Evolutionary conservation across 805 yeast genomes (phyloP), one percentile per base, ranked within the genome.

Genomic region (Maudiozyma saulgeensis): DNA sequence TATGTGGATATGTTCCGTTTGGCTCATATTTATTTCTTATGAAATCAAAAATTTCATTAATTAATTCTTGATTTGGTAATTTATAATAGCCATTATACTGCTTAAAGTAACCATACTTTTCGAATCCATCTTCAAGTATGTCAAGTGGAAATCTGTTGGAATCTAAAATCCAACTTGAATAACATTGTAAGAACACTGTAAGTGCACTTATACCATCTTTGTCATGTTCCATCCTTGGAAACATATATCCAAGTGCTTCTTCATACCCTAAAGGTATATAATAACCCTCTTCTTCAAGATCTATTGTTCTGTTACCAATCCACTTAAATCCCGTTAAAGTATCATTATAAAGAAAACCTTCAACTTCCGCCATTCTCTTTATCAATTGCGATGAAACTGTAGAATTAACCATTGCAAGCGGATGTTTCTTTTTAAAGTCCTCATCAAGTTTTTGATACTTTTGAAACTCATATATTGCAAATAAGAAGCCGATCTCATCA

Each of bases 161-260:
- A 3, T 45, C 18, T 3, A 41, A 6, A 4, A 62, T 53, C 83
- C 90, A 81, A 28, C 58, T 50, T 43, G 72, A 68, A 51, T 79
- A 79, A 66, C 89, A 74, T 64, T 86, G 95, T 34, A 87, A 66
- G 67, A 88, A 91, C 12, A 87, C 77, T 6, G 74, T 67, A 3
- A 88, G 77, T 0, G 98, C 96, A 25, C 87, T 71, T 13, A 93
- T 77, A 0, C 99, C 99, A 62, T 91, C 99, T 66, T 91, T 91
- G 64, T 91, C 99, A 64, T 86, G 88, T 41, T 55, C 64, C 41
- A 86, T 84, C 16, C 79, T 75, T 19, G 79, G 68, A 59, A 89
- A 87, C 97, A 91, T 87, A 69, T 80, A 91, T 1, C 99, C 99
- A 55, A 91, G 84, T 2, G 98, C 98, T 63, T 91, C 99, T 66